Evolutionary conservation across 106 monocot genomes (phyloP).

Genomic region (Acanthochlamys bracteata): DNA sequence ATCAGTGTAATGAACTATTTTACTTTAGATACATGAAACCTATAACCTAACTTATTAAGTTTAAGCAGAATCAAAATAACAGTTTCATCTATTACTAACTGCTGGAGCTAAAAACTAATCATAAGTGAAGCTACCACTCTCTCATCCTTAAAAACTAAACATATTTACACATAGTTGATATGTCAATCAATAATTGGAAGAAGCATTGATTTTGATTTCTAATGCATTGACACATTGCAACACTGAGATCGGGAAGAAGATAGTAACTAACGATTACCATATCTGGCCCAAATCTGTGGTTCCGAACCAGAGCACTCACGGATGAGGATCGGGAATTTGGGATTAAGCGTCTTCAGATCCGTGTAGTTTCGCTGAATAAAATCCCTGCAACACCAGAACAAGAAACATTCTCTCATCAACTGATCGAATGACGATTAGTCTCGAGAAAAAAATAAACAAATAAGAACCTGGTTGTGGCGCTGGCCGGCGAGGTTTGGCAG

Average conservation of each 20-base stretch:
- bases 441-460: not conserved
- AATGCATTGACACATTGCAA: too few relatives aligned
- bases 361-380: slow-evolving; percentile 77
- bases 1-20: too few relatives aligned
- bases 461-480: slow-evolving; percentile 52
- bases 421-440: not conserved
- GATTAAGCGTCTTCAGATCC: slow-evolving; percentile 86
- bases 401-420: not conserved
- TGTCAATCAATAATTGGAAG: too few relatives aligned
- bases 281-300: slow-evolving; percentile 95
- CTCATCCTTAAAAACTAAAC: too few relatives aligned
- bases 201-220: too few relatives aligned
- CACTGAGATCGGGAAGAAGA: not conserved
- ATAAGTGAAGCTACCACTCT: too few relatives aligned
- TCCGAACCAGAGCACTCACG: slow-evolving; percentile 76
- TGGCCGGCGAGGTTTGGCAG: slow-evolving; percentile 83
- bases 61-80: too few relatives aligned
- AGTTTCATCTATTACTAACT: too few relatives aligned
- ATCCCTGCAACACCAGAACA: slow-evolving; percentile 33
- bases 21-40: too few relatives aligned
- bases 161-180: too few relatives aligned
- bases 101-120: too few relatives aligned
- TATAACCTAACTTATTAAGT: too few relatives aligned
- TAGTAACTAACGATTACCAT: slow-evolving; percentile 39
- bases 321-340: slow-evolving; percentile 78